Conservation (phyloP, 176 grass and related monocot genomes). For the Carex scoparia region DNA sequence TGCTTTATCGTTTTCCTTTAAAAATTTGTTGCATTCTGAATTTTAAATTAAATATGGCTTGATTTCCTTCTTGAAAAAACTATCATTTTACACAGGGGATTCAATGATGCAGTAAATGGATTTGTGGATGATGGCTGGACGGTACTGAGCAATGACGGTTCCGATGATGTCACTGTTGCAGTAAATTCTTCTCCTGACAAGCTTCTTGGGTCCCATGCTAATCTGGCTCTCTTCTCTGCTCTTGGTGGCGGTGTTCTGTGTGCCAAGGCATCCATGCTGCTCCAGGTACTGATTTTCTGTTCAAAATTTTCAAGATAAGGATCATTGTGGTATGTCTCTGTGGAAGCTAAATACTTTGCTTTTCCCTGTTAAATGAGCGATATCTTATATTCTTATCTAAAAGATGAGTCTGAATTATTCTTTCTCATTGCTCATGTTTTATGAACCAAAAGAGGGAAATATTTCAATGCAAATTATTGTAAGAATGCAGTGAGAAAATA, state of each 20-base stretch:
- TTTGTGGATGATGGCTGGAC: conserved; percentile 88
- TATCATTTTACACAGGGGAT: conserved; percentile 39
- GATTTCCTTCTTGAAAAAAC: background rate
- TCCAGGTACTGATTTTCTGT: conserved; percentile 51
- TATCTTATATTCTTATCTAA: background rate
- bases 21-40: background rate
- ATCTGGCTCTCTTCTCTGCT: conserved; percentile 35
- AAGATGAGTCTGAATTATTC: background rate
- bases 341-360: background rate
- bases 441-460: background rate
- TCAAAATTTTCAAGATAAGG: background rate
- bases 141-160: conserved; percentile 49
- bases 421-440: background rate
- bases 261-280: conserved; percentile 86
- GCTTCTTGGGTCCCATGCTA: conserved; percentile 44
- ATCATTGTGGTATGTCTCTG: background rate
- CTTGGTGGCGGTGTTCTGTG: conserved; percentile 63
- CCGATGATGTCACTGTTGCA: conserved; percentile 71
- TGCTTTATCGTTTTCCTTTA: background rate
- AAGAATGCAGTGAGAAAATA: background rate
- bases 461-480: background rate
- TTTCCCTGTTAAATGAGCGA: background rate
- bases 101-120: conserved; percentile 86
- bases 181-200: conserved; percentile 66
- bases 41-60: conserved; percentile 1